These are phyloP conservation scores for Neofusicoccum sp. DNA, from an alignment of 2,329 filamentous ascomycete species.

Conservation along the genomic window DNA sequence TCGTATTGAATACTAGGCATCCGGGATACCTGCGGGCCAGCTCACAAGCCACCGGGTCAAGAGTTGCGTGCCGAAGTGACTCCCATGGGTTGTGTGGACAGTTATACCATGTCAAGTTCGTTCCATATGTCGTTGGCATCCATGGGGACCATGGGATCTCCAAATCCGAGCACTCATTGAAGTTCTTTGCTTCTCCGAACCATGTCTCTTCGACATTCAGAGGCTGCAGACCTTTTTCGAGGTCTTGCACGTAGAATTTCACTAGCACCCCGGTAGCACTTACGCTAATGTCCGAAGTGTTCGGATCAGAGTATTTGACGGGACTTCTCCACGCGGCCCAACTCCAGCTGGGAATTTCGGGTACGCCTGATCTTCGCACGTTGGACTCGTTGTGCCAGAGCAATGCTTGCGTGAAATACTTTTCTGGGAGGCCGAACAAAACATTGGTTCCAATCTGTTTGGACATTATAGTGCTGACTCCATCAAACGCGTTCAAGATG, in stretches of 20 bases:
- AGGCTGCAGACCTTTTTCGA: background rate
- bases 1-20: background rate
- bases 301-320: background rate
- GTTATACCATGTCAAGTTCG: background rate
- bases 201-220: background rate
- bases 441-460: background rate
- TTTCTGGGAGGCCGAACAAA: background rate
- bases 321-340: background rate
- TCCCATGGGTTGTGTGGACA: background rate
- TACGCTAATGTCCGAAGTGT: background rate
- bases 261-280: background rate
- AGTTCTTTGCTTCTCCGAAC: background rate
- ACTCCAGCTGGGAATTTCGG: background rate
- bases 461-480: background rate
- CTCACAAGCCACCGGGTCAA: background rate
- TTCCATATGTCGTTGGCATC: background rate
- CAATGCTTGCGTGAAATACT: background rate
- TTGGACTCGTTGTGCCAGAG: background rate
- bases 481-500: background rate
- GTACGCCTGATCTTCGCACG: background rate
- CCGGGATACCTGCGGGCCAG: background rate
- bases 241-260: background rate
- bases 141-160: background rate
- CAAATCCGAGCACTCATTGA: background rate
- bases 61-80: background rate